Percentiles rank a stretch among this genome's conserved stretches.
Evolutionary conservation across 2,329 filamentous ascomycete genomes (phyloP).

Genomic region (Massarina eburnea): DNA sequence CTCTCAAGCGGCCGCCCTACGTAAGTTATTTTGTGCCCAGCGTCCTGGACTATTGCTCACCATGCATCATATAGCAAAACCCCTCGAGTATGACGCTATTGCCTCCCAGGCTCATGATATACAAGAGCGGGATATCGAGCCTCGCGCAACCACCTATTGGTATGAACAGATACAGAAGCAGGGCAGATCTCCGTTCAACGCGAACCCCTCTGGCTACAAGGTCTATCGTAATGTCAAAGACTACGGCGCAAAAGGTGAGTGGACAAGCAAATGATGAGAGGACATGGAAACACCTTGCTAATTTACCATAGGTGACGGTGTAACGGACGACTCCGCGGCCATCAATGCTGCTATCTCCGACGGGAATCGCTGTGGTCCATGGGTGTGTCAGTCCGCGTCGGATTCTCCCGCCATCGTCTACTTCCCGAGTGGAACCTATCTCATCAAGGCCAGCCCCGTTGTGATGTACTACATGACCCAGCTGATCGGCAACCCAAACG

Average conservation of each 20-base stretch:
- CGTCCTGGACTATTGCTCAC: not conserved
- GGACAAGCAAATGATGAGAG: not conserved
- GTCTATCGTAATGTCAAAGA: conserved; percentile 50
- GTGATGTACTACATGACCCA: conserved; percentile 67
- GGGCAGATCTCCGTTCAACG: conserved; percentile 45
- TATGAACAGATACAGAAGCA: conserved; percentile 46
- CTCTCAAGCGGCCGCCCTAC: conserved; percentile 21
- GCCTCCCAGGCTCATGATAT: conserved; percentile 5
- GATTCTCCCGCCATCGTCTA: conserved; percentile 59
- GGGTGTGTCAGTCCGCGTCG: conserved; percentile 49
- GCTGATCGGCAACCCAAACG: conserved; percentile 61
- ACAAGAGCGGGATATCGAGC: not conserved
- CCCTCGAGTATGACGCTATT: not conserved
- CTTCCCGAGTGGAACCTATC: conserved; percentile 14
- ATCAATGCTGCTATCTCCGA: conserved; percentile 54
- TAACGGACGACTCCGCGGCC: conserved; percentile 54
- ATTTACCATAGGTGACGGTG: conserved; percentile 35
- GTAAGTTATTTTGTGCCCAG: conserved; percentile 7
- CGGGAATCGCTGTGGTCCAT: conserved; percentile 48
- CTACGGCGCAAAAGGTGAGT: conserved; percentile 46
- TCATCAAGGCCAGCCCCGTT: conserved; percentile 47
- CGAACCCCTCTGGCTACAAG: conserved; percentile 42
- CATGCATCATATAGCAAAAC: conserved; percentile 8
- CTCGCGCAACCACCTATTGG: conserved; percentile 41
- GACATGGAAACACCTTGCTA: conserved; percentile 7